A percentile compares a stretch with the other conserved stretches of the same genome.
Conservation (phyloP, 2,329 filamentous ascomycete genomes). For the Xylariaceae sp. region DNA sequence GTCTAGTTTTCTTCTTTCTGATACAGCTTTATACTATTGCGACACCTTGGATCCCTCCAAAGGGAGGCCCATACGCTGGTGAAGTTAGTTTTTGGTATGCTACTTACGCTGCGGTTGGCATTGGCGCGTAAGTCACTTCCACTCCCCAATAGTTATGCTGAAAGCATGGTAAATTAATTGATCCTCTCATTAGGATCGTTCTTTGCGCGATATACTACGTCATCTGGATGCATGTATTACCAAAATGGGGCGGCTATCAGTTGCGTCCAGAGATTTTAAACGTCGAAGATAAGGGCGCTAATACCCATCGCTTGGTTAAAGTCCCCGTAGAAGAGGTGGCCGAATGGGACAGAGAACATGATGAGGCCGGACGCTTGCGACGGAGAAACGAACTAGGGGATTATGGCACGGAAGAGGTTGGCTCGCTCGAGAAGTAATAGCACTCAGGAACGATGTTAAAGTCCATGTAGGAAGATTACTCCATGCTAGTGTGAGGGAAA, state of each 20-base stretch:
- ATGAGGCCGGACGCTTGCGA: slow-evolving; percentile 51
- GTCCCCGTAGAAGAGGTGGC: slow-evolving; percentile 58
- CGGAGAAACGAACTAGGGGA: no score
- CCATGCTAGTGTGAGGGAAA: no score
- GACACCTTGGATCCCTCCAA: slow-evolving; percentile 76
- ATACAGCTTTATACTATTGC: slow-evolving; percentile 68
- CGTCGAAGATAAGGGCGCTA: slow-evolving; percentile 54
- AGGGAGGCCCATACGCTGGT: slow-evolving; percentile 63
- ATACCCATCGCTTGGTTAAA: slow-evolving; percentile 57
- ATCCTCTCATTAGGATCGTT: slow-evolving; percentile 48
- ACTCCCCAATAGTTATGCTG: not conserved
- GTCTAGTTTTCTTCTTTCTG: slow-evolving; percentile 65
- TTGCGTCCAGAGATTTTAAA: slow-evolving; percentile 62
- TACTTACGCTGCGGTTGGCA: slow-evolving; percentile 70
- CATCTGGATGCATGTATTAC: slow-evolving; percentile 62
- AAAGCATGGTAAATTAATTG: not conserved
- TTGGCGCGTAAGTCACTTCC: slow-evolving; percentile 62
- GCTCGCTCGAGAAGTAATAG: no score
- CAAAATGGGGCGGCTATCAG: slow-evolving; percentile 58
- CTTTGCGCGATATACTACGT: slow-evolving; percentile 64
- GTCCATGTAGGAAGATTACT: no score
- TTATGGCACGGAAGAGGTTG: no score
- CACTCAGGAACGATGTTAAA: no score
- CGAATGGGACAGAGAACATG: slow-evolving; percentile 66
- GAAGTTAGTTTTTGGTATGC: slow-evolving; percentile 78